Percentiles rank a stretch among this genome's conserved stretches.
phyloP scores from a whole-genome alignment of 2,329 filamentous ascomycete genomes.

The Macrophomina phaseolina region DNA sequence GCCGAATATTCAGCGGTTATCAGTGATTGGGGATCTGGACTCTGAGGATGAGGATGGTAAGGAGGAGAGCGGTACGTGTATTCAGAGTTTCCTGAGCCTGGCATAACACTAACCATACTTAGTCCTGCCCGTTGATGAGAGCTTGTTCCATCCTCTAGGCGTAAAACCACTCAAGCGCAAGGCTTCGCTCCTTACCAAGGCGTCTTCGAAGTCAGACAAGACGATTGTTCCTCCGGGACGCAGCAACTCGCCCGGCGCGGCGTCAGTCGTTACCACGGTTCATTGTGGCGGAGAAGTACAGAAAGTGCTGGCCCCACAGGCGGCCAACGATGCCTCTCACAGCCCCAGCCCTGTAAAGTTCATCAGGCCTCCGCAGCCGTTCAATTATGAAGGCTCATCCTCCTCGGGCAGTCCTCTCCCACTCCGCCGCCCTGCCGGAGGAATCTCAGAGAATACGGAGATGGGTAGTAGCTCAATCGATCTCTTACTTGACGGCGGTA shows the following conservation, averaged over 20 bases:
- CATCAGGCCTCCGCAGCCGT: background rate
- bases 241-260: background rate
- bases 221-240: background rate
- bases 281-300: background rate
- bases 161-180: background rate
- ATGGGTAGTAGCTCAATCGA: background rate
- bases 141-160: background rate
- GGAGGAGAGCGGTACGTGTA: background rate
- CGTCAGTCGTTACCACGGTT: background rate
- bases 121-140: background rate
- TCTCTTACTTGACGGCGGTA: background rate
- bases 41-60: background rate
- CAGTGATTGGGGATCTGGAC: background rate
- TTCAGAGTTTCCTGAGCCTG: background rate
- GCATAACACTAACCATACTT: background rate
- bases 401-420: background rate
- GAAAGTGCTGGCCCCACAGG: background rate
- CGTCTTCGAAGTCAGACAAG: background rate
- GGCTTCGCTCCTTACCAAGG: background rate
- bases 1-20: slow-evolving; percentile 3
- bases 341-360: slow-evolving; percentile 2
- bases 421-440: background rate
- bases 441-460: background rate
- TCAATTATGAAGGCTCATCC: background rate
- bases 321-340: background rate